Percentiles rank a stretch among this genome's conserved stretches.
These are phyloP conservation scores for Aspergillus saccharolyticus DNA, from an alignment of 495 filamentous ascomycete genomes.

Conservation along the genomic window DNA sequence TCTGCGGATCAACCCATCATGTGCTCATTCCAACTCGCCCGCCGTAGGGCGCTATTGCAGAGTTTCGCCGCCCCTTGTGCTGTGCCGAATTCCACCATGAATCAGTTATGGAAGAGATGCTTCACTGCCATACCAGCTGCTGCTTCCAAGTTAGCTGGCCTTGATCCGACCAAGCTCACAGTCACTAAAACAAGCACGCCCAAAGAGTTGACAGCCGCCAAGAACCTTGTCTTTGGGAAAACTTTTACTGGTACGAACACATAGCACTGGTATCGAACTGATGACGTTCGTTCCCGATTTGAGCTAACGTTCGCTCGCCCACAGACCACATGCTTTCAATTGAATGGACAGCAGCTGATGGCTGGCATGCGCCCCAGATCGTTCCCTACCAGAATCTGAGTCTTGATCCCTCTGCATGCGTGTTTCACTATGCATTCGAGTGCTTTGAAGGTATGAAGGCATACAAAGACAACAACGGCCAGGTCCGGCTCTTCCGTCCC, in stretches of 20 bases:
- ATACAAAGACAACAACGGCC: slow-evolving; percentile 72
- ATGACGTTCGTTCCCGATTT: not conserved
- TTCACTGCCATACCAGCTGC: slow-evolving; percentile 60
- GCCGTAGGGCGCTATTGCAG: slow-evolving; percentile 28
- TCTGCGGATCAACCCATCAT: slow-evolving; percentile 18
- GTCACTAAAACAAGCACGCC: slow-evolving; percentile 72
- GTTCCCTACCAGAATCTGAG: slow-evolving; percentile 94
- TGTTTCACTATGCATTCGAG: slow-evolving; percentile 97
- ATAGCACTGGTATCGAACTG: not conserved
- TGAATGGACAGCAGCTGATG: slow-evolving; percentile 80
- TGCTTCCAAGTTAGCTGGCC: slow-evolving; percentile 49
- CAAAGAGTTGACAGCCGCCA: slow-evolving; percentile 62
- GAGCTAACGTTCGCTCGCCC: slow-evolving; percentile 17
- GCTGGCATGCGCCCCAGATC: slow-evolving; percentile 79
- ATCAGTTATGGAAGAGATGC: slow-evolving; percentile 35
- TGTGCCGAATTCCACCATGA: slow-evolving; percentile 23
- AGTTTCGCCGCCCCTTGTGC: slow-evolving; percentile 25
- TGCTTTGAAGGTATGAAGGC: slow-evolving; percentile 99
- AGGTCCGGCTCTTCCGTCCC: slow-evolving; percentile 85
- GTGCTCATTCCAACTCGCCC: slow-evolving; percentile 40
- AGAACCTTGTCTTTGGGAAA: slow-evolving; percentile 80
- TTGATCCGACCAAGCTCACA: slow-evolving; percentile 71
- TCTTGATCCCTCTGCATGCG: slow-evolving; percentile 91
- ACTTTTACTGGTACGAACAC: slow-evolving; percentile 70
- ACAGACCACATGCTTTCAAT: slow-evolving; percentile 93